Evolutionary conservation across 805 yeast genomes (phyloP), one percentile per base, ranked within the genome.

Genomic region (Candida montana): DNA sequence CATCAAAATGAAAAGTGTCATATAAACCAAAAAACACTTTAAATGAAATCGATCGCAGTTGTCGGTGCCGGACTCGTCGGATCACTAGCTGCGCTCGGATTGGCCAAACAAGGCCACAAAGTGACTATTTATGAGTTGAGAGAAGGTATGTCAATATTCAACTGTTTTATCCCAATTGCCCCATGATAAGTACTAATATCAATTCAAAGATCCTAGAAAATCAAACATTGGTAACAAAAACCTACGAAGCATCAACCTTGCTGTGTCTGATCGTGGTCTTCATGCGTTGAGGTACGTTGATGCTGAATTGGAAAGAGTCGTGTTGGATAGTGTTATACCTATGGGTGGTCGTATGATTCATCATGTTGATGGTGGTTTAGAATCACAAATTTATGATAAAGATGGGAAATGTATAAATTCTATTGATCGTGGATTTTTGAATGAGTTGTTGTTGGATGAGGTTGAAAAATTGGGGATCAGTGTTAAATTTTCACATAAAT

Each of bases 11-110:
- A n/a, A n/a, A n/a, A n/a, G n/a, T n/a, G n/a, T n/a, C n/a, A n/a
- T n/a, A n/a, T n/a, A n/a, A n/a, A n/a, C n/a, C n/a, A n/a, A n/a
- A n/a, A n/a, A n/a, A n/a, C n/a, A n/a, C n/a, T n/a, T n/a, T n/a
- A 21, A 26, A 44, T 47, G 50, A 16, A 32, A 12, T 38, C 61
- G 3, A 77, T 73, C 15, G 88, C 77, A 1, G 70, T 90, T 23
- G 75, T 90, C 15, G 97, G 97, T 2, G 95, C 93, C 1, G 97
- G 97, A 0, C 75, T 86, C 6, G 97, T 90, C 2, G 97, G 97
- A 0, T 75, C 93, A 40, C 67, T 88, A 5, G 75, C 90, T 0
- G 93, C 96, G 0, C 60, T 90, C n/a, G 93, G 91, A 0, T 72
- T 90, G 30, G 76, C 81, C 3, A 70, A 78, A 42, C 71, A 77